Base-by-base conservation (phyloP, 163 green algal species). In the Trebouxiophyceae sp. region DNA sequence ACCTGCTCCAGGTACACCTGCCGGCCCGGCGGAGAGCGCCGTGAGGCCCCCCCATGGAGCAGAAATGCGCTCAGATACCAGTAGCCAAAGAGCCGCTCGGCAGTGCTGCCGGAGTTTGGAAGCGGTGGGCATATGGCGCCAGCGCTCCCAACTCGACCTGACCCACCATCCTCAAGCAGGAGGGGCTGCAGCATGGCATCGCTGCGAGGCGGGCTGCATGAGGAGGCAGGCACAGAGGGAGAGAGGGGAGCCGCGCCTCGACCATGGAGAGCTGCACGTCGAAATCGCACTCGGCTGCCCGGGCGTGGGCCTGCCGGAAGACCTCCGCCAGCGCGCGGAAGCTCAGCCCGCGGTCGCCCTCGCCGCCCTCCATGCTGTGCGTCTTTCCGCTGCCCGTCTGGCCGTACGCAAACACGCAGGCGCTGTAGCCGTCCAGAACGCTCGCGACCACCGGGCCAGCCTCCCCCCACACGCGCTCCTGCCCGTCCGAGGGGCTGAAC, bases 261-360 rank as follows among this genome's bases (percentile, higher is more conserved):
- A 95, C 70, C 81, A 97, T 87, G 76, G 92, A 85, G 54, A 94
- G 83, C 31, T 54, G 65, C 60, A 96, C 88, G 63, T 29, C 60
- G 77, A 91, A 95, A 1, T 79, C 66, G 7, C 45, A 77, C 74
- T 93, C 83, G 3, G 54, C 61, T 4, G 19, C 33, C 5, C 86
- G 81, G 5, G 76, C 47, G 24, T 78, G 55, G 26, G 66, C 62
- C 29, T 89, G 73, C 1, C 67, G n/a, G 30, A 93, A 93, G 7
- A 93, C 75, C 62, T 90, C 83, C 34, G 87, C 79, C 47, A 93
- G 76, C 22, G 86, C 81, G 28, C 85, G 72, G 73, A 87, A 92
- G 71, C 91, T 91, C 63, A 93, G 86, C 56, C 86, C 86, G 24
- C 83, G 80, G 16, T 78, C 79, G 22, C 61, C 65, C 3, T 65